Evolutionary conservation across 2,329 filamentous ascomycete species (phyloP).

Genomic region (Colletotrichum navitas): DNA sequence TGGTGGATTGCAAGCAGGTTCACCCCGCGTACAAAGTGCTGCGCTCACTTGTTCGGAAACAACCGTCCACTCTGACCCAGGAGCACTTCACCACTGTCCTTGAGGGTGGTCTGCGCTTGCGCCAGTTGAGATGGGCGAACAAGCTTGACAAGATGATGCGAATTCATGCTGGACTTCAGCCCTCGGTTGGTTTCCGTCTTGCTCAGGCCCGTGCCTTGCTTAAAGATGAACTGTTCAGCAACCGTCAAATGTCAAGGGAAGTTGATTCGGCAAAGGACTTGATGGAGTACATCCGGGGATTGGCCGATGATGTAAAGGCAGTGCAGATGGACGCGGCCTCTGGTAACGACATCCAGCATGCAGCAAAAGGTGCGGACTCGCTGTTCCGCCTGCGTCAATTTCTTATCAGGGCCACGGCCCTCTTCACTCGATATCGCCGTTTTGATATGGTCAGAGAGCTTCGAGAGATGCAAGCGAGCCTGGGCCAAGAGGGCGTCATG

Average conservation of each 20-base stretch:
- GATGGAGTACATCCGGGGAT: slow-evolving; percentile 48
- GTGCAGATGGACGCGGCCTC: slow-evolving; percentile 3
- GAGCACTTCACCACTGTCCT: slow-evolving; percentile 68
- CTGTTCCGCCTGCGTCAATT: slow-evolving; percentile 23
- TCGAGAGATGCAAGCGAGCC: slow-evolving; percentile 63
- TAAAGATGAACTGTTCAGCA: slow-evolving; percentile 41
- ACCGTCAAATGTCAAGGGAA: slow-evolving; percentile 15
- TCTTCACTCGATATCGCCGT: slow-evolving; percentile 54
- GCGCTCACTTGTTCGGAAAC: slow-evolving; percentile 57
- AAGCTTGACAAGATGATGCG: slow-evolving; percentile 52
- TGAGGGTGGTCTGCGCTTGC: slow-evolving; percentile 61
- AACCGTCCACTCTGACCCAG: slow-evolving; percentile 59
- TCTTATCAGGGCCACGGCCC: slow-evolving; percentile 46
- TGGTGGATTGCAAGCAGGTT: slow-evolving; percentile 63
- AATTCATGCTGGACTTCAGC: slow-evolving; percentile 41
- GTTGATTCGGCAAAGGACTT: slow-evolving; percentile 46
- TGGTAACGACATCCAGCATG: background rate
- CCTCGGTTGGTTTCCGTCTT: slow-evolving; percentile 59
- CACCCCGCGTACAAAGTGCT: slow-evolving; percentile 64
- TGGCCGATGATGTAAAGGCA: slow-evolving; percentile 37
- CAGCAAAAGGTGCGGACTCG: slow-evolving; percentile 12
- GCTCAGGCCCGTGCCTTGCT: slow-evolving; percentile 57
- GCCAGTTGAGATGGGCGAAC: slow-evolving; percentile 58
- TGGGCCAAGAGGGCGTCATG: slow-evolving; percentile 52
- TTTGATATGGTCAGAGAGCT: slow-evolving; percentile 69